These are phyloP conservation scores for Petunia axillaris DNA, from an alignment of 257 asterid genomes.

Conservation along the genomic window DNA sequence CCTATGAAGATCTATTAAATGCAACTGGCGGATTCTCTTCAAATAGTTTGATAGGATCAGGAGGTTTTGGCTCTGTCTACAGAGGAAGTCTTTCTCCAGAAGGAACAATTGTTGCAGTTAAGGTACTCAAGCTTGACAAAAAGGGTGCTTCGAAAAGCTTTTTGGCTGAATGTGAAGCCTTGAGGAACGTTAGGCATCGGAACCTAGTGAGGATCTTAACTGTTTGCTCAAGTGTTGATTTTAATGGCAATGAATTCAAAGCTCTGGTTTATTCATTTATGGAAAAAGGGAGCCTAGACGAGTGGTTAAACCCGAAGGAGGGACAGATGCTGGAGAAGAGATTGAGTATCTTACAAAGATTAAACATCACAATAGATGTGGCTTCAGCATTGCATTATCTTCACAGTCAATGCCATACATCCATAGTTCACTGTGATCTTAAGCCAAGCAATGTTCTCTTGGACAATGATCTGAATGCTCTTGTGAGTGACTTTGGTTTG, in stretches of 20 bases:
- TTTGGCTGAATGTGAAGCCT: conserved; percentile 52
- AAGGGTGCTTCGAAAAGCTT: conserved; percentile 56
- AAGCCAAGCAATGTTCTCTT: conserved; percentile 63
- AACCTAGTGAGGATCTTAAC: conserved; percentile 56
- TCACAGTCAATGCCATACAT: conserved; percentile 44
- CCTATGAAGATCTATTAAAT: conserved; percentile 45
- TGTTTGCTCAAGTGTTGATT: conserved; percentile 57
- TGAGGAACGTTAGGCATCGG: conserved; percentile 47
- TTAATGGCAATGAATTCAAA: conserved; percentile 52
- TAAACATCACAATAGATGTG: conserved; percentile 46
- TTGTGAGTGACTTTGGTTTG: conserved; percentile 58
- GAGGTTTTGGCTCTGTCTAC: conserved; percentile 54
- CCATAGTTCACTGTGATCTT: conserved; percentile 54
- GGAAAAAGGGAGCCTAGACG: conserved; percentile 57
- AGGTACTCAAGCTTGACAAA: conserved; percentile 48
- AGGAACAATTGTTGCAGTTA: conserved; percentile 45
- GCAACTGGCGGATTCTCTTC: conserved; percentile 50
- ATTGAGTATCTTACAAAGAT: conserved; percentile 43
- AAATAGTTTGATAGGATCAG: conserved; percentile 46
- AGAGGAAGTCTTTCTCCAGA: conserved; percentile 42
- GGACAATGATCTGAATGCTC: conserved; percentile 45
- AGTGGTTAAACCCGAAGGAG: conserved; percentile 51
- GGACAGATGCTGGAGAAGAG: conserved; percentile 25
- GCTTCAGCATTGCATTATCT: conserved; percentile 56
- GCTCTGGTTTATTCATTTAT: conserved; percentile 50